phyloP scores from a whole-genome alignment of 2,329 filamentous ascomycete species.

The Aspergillus quadricinctus region DNA sequence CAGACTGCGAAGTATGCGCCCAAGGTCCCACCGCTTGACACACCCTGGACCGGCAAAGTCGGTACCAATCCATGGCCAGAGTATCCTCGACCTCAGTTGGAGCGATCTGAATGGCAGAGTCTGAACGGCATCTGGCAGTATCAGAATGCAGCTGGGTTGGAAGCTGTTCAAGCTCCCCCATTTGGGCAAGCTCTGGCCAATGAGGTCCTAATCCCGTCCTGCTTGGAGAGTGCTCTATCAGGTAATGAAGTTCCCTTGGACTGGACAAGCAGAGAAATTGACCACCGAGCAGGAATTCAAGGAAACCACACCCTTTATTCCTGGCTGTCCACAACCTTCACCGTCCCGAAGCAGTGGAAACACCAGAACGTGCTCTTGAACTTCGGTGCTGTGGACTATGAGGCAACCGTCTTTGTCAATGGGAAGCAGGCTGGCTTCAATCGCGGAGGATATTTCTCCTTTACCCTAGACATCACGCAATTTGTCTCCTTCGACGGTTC shows the following conservation, averaged over 20 bases:
- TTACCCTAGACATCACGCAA: constrained; percentile 56
- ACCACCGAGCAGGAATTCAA: constrained; percentile 29
- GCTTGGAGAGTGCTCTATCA: constrained; percentile 51
- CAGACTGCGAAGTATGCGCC: constrained; percentile 30
- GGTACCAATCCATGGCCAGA: constrained; percentile 49
- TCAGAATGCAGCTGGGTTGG: constrained; percentile 34
- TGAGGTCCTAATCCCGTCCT: constrained; percentile 51
- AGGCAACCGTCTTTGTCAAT: constrained; percentile 56
- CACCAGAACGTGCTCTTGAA: constrained; percentile 42
- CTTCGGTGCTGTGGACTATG: constrained; percentile 51
- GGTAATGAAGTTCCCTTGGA: constrained; percentile 23
- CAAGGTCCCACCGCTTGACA: constrained; percentile 40
- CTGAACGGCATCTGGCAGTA: constrained; percentile 49
- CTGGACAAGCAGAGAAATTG: neutral
- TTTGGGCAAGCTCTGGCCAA: constrained; percentile 40
- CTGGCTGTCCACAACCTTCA: constrained; percentile 49
- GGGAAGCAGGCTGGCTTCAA: constrained; percentile 50
- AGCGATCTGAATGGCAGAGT: constrained; percentile 47
- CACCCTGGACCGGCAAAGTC: constrained; percentile 44
- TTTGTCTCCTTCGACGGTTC: constrained; percentile 37
- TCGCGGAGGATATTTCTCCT: constrained; percentile 59
- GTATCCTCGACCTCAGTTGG: constrained; percentile 45
- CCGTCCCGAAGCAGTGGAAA: constrained; percentile 43
- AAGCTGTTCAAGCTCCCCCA: constrained; percentile 41
- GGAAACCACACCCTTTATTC: constrained; percentile 36